Conservation (phyloP, 1,284 basidiomycete genomes). For the Leccinum insigne region DNA sequence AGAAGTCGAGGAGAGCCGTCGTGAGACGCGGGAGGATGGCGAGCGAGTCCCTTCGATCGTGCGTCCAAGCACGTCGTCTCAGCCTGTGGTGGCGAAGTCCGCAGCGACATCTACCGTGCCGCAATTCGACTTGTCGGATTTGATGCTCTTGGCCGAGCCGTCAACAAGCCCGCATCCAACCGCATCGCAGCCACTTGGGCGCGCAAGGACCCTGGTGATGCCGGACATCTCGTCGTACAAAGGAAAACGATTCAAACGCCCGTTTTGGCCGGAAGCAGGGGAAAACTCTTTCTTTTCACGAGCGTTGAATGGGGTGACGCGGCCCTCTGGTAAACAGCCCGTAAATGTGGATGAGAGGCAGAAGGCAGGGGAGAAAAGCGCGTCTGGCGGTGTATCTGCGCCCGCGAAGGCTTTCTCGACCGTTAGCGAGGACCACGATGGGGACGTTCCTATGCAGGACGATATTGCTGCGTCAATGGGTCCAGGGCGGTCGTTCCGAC, state of each 20-base stretch:
- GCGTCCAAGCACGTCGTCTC: neutral
- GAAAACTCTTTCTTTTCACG: conserved; percentile 30
- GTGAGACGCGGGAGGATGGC: neutral
- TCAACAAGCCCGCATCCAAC: conserved; percentile 1
- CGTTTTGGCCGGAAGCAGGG: neutral
- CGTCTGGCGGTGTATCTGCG: neutral
- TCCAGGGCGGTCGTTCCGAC: neutral
- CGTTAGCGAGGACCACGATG: neutral
- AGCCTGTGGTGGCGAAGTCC: neutral
- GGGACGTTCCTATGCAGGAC: conserved; percentile 10
- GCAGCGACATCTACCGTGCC: neutral
- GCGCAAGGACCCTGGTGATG: conserved; percentile 12
- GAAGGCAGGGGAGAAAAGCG: neutral
- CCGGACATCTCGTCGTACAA: conserved; percentile 29
- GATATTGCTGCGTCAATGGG: neutral
- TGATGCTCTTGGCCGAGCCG: neutral
- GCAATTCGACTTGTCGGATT: neutral
- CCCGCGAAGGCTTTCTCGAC: neutral
- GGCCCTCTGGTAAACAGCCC: neutral
- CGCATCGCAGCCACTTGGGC: conserved; percentile 3
- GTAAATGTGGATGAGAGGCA: neutral
- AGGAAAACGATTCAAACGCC: conserved; percentile 23
- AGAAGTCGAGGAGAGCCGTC: neutral
- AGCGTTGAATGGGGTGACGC: conserved; percentile 10
- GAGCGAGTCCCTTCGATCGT: neutral